Base-by-base conservation (phyloP, 2,329 filamentous ascomycete genomes). In the Aspergillus cejpii region DNA sequence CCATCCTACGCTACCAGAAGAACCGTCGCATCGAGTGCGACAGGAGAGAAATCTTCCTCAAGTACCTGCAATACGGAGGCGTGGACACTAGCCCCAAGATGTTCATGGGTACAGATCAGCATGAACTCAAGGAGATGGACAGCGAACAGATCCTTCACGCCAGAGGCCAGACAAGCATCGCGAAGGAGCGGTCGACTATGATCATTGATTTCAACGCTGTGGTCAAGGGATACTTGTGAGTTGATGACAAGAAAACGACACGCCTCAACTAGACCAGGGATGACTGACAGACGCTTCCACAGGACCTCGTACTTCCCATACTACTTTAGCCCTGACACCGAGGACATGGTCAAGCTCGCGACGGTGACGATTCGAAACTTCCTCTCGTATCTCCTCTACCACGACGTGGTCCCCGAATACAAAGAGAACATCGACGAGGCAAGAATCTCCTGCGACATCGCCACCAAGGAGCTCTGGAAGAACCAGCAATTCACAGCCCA, bases 351-450 rank as follows among this genome's bases (percentile, higher is more conserved):
- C 49, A 68, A 76, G n/a, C 65, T 75, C 5, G 81, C 80, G 2
- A 79, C 83, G 15, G 75, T 77, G 26, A 79, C 94, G 0, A 74
- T 96, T 31, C 79, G 80, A 48, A 94, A 92, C 60, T 97, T 97
- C 61, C 79, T 95, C 51, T 86, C 87, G 52, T 98, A 96, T 54
- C 73, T 97, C 0, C 73, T 90, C 7, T 79, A 85, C 48, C 90
- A 97, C 59, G 78, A 85, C 28, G 91, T 94, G 12, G 95, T 89
- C 58, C 84, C 85, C 0, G 92, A 97, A 63, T 85, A 90, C 60
- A 72, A 67, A 0, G 70, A 75, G 0, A 78, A 91, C 51, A 74
- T 97, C 46, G 67, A 78, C 12, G 70, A 74, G 0, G 88, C 90
- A 0, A 72, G 84, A 6, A 63, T 63, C 1, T 63, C 91, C 21